These are phyloP conservation scores for Chrysanthemum seticuspe DNA, from an alignment of 129 eudicot genomes.

Conservation along the genomic window DNA sequence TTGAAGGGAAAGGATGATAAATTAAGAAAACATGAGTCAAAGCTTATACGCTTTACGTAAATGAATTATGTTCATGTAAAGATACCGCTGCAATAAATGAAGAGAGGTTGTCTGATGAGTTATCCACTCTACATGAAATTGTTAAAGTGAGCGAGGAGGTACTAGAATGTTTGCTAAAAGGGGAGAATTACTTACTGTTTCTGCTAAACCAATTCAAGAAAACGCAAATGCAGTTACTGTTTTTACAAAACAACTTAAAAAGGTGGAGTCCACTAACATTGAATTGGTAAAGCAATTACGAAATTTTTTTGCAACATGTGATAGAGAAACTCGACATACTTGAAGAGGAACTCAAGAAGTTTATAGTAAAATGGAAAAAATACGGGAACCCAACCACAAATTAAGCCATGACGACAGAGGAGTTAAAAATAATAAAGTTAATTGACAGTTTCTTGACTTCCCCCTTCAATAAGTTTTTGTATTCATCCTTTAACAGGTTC, in stretches of 20 bases:
- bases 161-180: slow-evolving; percentile 90
- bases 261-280: slow-evolving; percentile 49
- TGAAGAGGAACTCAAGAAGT: slow-evolving; percentile 57
- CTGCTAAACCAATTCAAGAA: slow-evolving; percentile 77
- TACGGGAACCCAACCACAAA: too few species aligned
- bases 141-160: slow-evolving; percentile 83
- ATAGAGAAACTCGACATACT: slow-evolving; percentile 61
- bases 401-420: too few species aligned
- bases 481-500: too few species aligned
- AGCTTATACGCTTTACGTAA: slow-evolving; percentile 61
- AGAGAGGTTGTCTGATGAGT: slow-evolving; percentile 63
- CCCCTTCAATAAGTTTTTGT: too few species aligned
- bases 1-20: slow-evolving; percentile 64
- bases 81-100: slow-evolving; percentile 69
- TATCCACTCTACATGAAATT: slow-evolving; percentile 76
- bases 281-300: slow-evolving; percentile 41
- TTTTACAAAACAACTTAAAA: slow-evolving; percentile 71
- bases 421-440: too few species aligned
- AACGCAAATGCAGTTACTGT: slow-evolving; percentile 68
- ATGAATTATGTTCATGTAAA: slow-evolving; percentile 61
- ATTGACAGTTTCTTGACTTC: too few species aligned
- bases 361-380: not conserved
- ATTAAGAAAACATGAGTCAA: slow-evolving; percentile 61
- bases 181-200: slow-evolving; percentile 97
- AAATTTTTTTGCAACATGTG: slow-evolving; percentile 37